A percentile compares a stretch with the other conserved stretches of the same genome.
Conservation (phyloP, 768 basidiomycete species). For the Saitozyma sp. region DNA sequence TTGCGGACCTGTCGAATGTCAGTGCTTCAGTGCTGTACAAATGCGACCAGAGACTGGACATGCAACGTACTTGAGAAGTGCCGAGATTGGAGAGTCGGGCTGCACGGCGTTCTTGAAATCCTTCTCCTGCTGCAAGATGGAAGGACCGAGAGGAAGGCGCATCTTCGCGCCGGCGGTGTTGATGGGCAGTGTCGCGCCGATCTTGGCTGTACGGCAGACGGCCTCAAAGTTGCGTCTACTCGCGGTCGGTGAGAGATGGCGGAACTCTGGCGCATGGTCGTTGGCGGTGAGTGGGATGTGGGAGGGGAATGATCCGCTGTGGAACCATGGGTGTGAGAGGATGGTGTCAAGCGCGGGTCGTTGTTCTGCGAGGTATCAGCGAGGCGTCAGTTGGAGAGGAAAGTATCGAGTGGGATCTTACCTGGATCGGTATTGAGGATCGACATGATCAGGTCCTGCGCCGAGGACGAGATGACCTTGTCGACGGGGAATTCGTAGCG, state of each 20-base stretch:
- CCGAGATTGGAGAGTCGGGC: conserved; percentile 90
- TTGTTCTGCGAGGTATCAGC: conserved; percentile 52
- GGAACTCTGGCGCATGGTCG: conserved; percentile 73
- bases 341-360: conserved; percentile 85
- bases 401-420: conserved; percentile 14
- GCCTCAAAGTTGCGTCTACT: conserved; percentile 72
- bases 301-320: conserved; percentile 72
- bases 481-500: conserved; percentile 88
- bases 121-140: conserved; percentile 63
- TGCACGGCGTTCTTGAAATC: conserved; percentile 96
- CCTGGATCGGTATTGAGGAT: conserved; percentile 82
- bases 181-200: conserved; percentile 40
- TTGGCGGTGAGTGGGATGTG: conserved; percentile 79
- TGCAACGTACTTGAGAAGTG: conserved; percentile 62
- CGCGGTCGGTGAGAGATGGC: conserved; percentile 62
- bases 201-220: conserved; percentile 52
- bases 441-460: conserved; percentile 72
- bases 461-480: conserved; percentile 67
- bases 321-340: conserved; percentile 80
- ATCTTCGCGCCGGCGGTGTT: conserved; percentile 21
- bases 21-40: conserved; percentile 1
- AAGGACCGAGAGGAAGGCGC: conserved; percentile 42
- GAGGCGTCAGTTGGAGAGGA: neutral
- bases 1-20: conserved; percentile 62
- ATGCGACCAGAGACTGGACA: neutral